Percentiles rank a stretch among this genome's conserved stretches.
Evolutionary conservation across 2,329 filamentous ascomycete species (phyloP).

Genomic region (Colletotrichum paranaense): DNA sequence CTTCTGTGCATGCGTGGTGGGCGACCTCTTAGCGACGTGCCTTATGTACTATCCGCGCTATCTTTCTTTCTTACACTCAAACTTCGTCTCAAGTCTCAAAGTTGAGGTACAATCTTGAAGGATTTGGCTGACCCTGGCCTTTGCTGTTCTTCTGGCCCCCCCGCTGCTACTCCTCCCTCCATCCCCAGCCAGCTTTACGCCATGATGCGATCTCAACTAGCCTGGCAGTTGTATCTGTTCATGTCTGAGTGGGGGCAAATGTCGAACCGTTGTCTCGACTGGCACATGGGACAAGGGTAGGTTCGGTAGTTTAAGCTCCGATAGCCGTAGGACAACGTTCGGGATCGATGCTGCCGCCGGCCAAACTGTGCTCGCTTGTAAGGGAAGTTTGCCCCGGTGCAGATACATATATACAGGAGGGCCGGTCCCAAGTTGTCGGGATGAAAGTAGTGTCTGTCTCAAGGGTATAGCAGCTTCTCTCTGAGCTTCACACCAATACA

Average conservation of each 20-base stretch:
- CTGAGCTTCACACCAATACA: neutral
- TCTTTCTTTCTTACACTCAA: neutral
- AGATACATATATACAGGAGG: slow-evolving; percentile 19
- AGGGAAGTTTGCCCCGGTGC: neutral
- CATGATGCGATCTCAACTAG: neutral
- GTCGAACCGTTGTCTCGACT: slow-evolving; percentile 10
- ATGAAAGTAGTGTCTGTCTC: neutral
- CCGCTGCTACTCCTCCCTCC: neutral
- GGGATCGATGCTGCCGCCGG: slow-evolving; percentile 31
- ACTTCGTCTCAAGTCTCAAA: neutral
- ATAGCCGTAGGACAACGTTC: slow-evolving; percentile 16
- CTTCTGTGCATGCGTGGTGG: neutral
- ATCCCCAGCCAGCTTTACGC: neutral
- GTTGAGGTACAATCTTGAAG: neutral
- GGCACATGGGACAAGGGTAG: slow-evolving; percentile 13
- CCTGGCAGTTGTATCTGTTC: neutral
- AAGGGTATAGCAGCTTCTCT: neutral
- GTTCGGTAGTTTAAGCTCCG: slow-evolving; percentile 29
- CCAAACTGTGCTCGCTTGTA: slow-evolving; percentile 2
- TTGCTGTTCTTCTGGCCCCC: neutral
- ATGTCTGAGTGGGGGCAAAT: slow-evolving; percentile 13
- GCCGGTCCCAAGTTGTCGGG: slow-evolving; percentile 6
- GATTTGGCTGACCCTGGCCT: neutral
- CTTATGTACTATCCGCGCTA: too few relatives aligned
- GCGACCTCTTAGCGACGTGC: neutral